A percentile compares a stretch with the other conserved stretches of the same genome.
These are phyloP conservation scores for Fallopia convolvulus DNA, from an alignment of 148 eudicot species.

Conservation along the genomic window DNA sequence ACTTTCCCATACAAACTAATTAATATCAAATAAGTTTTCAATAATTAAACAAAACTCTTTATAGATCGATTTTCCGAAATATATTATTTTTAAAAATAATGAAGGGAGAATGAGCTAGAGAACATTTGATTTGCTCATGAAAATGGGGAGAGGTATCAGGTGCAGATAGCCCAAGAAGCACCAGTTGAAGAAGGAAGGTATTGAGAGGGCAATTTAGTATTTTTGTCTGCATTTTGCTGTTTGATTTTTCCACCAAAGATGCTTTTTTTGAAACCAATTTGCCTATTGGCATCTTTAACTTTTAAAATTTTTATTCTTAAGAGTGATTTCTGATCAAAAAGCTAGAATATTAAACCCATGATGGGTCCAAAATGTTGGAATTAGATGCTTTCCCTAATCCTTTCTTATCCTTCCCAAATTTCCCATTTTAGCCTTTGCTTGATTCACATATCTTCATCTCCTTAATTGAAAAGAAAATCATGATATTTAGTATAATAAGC, in stretches of 20 bases:
- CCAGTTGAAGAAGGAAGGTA: not conserved
- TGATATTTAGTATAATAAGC: not conserved
- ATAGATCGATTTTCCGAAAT: too few species aligned
- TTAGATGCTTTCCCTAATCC: constrained; percentile 1
- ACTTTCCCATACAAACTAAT: not conserved
- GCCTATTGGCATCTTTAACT: constrained; percentile 8
- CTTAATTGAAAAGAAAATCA: not conserved
- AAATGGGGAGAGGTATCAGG: not conserved
- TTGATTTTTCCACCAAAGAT: constrained; percentile 2
- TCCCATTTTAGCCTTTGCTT: not conserved
- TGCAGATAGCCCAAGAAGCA: not conserved
- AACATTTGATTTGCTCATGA: not conserved
- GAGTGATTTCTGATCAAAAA: not conserved
- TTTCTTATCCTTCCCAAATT: not conserved
- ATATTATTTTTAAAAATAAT: too few species aligned
- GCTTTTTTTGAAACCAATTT: not conserved
- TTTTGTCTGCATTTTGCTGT: not conserved
- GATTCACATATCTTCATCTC: constrained; percentile 1
- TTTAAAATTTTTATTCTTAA: not conserved
- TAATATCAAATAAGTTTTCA: not conserved
- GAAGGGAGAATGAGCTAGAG: not conserved
- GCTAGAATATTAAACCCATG: not conserved
- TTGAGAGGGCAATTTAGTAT: not conserved
- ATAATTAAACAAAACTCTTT: too few species aligned
- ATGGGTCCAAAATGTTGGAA: constrained; percentile 11